phyloP scores from a whole-genome alignment of 352 stramenopile genomes.

The Globisporangium orthogonon region DNA sequence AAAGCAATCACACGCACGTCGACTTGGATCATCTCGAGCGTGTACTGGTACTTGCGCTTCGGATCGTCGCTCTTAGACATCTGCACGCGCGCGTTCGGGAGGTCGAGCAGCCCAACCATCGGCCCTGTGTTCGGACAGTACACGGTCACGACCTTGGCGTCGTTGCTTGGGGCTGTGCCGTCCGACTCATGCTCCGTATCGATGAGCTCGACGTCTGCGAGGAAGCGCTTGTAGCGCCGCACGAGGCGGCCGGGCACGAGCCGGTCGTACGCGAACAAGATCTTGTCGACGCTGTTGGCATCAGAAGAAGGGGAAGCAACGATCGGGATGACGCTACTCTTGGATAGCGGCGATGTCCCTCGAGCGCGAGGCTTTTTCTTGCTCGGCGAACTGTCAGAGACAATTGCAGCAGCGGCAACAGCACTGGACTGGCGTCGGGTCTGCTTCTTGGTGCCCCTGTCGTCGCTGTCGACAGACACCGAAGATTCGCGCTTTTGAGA shows the following conservation, averaged over 20 bases:
- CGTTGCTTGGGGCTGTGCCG: neutral
- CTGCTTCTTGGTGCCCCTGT: no score
- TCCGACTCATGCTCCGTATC: neutral
- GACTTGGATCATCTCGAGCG: constrained; percentile 80
- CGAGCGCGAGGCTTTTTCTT: neutral
- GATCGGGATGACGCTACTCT: constrained; percentile 11
- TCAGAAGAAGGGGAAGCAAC: neutral
- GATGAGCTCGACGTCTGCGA: constrained; percentile 67
- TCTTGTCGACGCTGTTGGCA: constrained; percentile 3
- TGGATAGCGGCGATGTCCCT: neutral
- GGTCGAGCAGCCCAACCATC: constrained; percentile 74
- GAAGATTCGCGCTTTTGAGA: no score
- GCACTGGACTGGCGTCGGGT: neutral
- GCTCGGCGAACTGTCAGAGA: neutral
- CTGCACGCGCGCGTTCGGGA: constrained; percentile 57
- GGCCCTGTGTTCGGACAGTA: constrained; percentile 82
- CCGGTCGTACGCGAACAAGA: constrained; percentile 48
- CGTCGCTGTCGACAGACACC: no score
- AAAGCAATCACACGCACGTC: constrained; percentile 33
- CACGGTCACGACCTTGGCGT: constrained; percentile 44
- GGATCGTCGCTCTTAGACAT: constrained; percentile 66
- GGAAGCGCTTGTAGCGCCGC: constrained; percentile 79
- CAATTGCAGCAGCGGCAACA: neutral
- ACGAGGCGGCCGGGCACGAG: constrained; percentile 51
- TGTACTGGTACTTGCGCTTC: constrained; percentile 83